Conservation (phyloP, 208 protist species). For the Porcisia deanei region DNA sequence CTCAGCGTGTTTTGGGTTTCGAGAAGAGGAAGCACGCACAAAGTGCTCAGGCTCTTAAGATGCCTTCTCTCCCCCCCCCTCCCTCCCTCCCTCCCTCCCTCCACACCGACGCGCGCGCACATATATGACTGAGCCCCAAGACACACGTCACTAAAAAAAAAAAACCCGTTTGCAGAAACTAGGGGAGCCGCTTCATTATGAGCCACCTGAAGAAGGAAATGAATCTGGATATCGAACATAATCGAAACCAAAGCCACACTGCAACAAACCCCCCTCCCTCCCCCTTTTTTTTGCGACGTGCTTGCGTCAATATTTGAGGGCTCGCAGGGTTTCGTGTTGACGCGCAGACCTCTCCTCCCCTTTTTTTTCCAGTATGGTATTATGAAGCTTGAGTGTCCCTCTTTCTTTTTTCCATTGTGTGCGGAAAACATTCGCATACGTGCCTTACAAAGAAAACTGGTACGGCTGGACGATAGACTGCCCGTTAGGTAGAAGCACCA, state of each 20-base stretch:
- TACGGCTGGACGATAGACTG: conserved; percentile 22
- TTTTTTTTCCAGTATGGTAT: not conserved
- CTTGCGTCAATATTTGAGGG: not conserved
- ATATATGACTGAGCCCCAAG: no score
- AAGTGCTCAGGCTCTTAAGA: no score
- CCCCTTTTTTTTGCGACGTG: not conserved
- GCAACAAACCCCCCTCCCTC: not conserved
- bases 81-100: no score
- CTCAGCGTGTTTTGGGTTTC: no score
- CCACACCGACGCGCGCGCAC: no score
- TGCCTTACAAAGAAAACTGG: conserved; percentile 20
- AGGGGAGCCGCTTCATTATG: not conserved
- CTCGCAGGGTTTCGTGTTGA: not conserved
- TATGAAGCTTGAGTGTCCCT: not conserved
- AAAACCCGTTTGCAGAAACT: no score
- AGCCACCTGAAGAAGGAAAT: not conserved
- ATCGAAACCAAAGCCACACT: not conserved
- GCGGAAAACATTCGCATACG: no score
- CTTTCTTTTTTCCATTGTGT: not conserved
- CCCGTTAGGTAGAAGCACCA: conserved; percentile 43
- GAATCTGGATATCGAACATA: not conserved
- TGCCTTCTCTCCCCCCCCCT: no score
- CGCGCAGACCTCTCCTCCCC: not conserved
- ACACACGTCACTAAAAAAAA: no score
- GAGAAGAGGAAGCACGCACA: no score